Percentiles rank a stretch among this genome's conserved stretches.
These are phyloP conservation scores for Phytophthora idaei DNA, from an alignment of 352 stramenopile genomes.

Conservation along the genomic window DNA sequence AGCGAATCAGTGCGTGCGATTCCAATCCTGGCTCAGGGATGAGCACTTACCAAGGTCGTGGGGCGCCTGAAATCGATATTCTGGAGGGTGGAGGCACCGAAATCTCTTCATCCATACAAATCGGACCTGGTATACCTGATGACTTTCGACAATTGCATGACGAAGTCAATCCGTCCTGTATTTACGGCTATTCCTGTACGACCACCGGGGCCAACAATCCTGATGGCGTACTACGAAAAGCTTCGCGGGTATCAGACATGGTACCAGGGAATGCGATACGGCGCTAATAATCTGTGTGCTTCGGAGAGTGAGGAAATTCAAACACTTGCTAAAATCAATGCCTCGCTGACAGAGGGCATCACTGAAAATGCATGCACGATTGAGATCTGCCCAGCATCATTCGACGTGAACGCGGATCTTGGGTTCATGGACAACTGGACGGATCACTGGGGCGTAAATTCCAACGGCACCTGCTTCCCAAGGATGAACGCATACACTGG, in stretches of 20 bases:
- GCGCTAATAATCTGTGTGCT: slow-evolving; percentile 56
- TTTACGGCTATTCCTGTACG: slow-evolving; percentile 18
- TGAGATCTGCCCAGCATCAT: slow-evolving; percentile 44
- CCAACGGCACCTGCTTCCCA: slow-evolving; percentile 7
- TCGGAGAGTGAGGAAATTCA: slow-evolving; percentile 14
- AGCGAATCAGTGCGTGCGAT: slow-evolving; percentile 90
- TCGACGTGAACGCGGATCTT: slow-evolving; percentile 49
- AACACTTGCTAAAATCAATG: slow-evolving; percentile 30
- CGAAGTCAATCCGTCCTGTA: slow-evolving; percentile 5
- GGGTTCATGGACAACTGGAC: slow-evolving; percentile 29
- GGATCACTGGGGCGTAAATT: slow-evolving; percentile 25
- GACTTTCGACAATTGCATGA: slow-evolving; percentile 48
- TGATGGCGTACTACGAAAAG: slow-evolving; percentile 36
- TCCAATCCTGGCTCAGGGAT: slow-evolving; percentile 89
- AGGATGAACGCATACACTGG: slow-evolving; percentile 60
- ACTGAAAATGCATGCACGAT: slow-evolving; percentile 50
- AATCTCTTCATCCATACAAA: slow-evolving; percentile 43
- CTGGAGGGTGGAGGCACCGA: slow-evolving; percentile 22
- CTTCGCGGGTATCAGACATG: slow-evolving; percentile 35
- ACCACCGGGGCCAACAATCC: slow-evolving; percentile 47
- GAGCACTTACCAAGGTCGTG: slow-evolving; percentile 85
- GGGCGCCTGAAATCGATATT: slow-evolving; percentile 71
- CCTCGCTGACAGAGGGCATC: slow-evolving; percentile 30
- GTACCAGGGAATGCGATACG: slow-evolving; percentile 67
- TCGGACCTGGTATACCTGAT: slow-evolving; percentile 66